These are phyloP conservation scores for Salix koriyanagi DNA, from an alignment of 345 rosid species.

Conservation along the genomic window DNA sequence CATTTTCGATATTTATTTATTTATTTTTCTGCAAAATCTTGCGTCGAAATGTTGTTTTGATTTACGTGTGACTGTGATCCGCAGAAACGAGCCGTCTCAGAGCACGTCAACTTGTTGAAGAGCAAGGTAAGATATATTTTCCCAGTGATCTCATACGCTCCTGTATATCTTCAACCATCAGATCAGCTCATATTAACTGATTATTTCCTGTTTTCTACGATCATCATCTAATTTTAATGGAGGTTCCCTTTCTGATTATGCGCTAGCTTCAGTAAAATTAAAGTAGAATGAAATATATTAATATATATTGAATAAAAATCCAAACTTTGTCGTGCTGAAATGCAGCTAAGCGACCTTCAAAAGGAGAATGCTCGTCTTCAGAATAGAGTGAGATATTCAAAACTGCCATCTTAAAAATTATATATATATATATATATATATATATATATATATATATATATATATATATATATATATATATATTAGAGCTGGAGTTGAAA, in stretches of 20 bases:
- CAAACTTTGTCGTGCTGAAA: background rate
- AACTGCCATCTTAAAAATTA: background rate
- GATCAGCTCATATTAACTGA: background rate
- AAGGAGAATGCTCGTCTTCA: constrained; percentile 48
- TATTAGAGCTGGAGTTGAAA: background rate
- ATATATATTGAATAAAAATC: background rate
- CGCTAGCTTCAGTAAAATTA: too few species aligned
- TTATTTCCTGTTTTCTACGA: too few species aligned
- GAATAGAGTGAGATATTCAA: constrained; percentile 39
- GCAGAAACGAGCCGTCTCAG: constrained; percentile 40
- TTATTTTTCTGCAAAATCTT: background rate
- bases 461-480: too few species aligned
- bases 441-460: too few species aligned
- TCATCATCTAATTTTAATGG: too few species aligned
- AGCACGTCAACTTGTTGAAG: constrained; percentile 39
- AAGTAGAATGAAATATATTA: too few species aligned
- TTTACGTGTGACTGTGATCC: background rate
- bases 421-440: too few species aligned
- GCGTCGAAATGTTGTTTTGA: background rate
- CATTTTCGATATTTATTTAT: too few species aligned
- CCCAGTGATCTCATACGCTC: background rate
- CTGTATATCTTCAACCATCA: background rate
- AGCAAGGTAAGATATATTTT: constrained; percentile 30
- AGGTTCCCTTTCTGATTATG: background rate
- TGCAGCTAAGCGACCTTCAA: constrained; percentile 42